Conservation (phyloP, 2,329 filamentous ascomycete genomes). For the Mycosphaerelloides madeirae region DNA sequence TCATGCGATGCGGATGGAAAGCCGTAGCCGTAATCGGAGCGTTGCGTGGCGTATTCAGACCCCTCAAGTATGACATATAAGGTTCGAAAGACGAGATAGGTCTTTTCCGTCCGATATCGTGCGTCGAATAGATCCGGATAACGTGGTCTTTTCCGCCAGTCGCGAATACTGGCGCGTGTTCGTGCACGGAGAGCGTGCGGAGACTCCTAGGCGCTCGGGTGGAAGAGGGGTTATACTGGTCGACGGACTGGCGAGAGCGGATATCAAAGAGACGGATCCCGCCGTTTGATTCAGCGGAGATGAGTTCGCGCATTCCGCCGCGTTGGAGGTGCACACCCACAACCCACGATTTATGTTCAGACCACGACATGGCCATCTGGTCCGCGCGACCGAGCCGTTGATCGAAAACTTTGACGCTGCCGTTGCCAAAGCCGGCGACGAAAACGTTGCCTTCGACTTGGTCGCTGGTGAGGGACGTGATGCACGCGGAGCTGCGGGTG, state of each 20-base stretch:
- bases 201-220: constrained; percentile 38
- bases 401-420: constrained; percentile 90
- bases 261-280: constrained; percentile 97
- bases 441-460: constrained; percentile 97
- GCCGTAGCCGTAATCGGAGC: constrained; percentile 82
- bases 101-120: constrained; percentile 58
- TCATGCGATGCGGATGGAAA: constrained; percentile 91
- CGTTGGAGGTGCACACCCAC: constrained; percentile 95
- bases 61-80: constrained; percentile 60
- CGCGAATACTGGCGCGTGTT: constrained; percentile 93
- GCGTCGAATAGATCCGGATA: constrained; percentile 86
- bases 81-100: constrained; percentile 64
- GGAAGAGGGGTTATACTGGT: constrained; percentile 44
- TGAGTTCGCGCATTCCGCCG: constrained; percentile 83
- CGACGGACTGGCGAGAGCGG: constrained; percentile 52
- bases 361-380: constrained; percentile 95
- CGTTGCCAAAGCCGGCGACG: constrained; percentile 92
- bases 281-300: constrained; percentile 86
- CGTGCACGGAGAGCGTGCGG: constrained; percentile 84
- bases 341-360: constrained; percentile 93
- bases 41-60: constrained; percentile 39
- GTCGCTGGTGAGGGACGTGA: constrained; percentile 92
- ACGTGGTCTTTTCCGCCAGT: constrained; percentile 84
- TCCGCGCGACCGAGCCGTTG: constrained; percentile 79
- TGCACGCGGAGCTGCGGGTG: constrained; percentile 88